A percentile compares a stretch with the other conserved stretches of the same genome.
Evolutionary conservation across 2,329 filamentous ascomycete species (phyloP).

Genomic region (Zymoseptoria crescenta): DNA sequence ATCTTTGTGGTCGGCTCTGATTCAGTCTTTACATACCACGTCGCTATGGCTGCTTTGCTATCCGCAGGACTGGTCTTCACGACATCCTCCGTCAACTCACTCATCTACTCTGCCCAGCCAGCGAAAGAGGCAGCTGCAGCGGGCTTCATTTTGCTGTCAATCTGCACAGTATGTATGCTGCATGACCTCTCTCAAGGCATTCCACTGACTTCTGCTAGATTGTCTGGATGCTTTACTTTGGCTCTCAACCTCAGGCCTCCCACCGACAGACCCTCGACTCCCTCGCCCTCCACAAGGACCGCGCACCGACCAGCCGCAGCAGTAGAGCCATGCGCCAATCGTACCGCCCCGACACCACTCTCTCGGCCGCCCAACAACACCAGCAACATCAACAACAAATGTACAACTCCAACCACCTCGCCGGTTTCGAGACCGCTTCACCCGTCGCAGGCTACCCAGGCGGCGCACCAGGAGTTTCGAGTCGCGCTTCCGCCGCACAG

Average conservation of each 20-base stretch:
- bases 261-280: conserved; percentile 91
- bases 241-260: conserved; percentile 77
- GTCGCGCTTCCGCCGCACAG: conserved; percentile 24
- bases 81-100: conserved; percentile 74
- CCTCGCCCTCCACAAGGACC: conserved; percentile 86
- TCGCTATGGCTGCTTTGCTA: conserved; percentile 85
- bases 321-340: conserved; percentile 64
- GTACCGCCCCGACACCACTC: conserved; percentile 78
- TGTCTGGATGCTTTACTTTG: conserved; percentile 98
- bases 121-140: conserved; percentile 75
- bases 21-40: conserved; percentile 77
- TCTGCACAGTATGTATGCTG: conserved; percentile 68
- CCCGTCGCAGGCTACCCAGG: conserved; percentile 64
- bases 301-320: conserved; percentile 49
- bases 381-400: conserved; percentile 66
- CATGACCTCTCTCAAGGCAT: conserved; percentile 1
- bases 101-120: conserved; percentile 68
- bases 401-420: conserved; percentile 93
- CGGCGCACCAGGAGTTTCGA: conserved; percentile 42
- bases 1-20: conserved; percentile 78
- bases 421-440: conserved; percentile 92
- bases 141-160: conserved; percentile 87
- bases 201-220: conserved; percentile 50
- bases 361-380: conserved; percentile 40
- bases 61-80: conserved; percentile 75